A percentile compares a stretch with the other conserved stretches of the same genome.
Conservation (phyloP, 169 alveolate species). For the Amoebophrya sp. region DNA sequence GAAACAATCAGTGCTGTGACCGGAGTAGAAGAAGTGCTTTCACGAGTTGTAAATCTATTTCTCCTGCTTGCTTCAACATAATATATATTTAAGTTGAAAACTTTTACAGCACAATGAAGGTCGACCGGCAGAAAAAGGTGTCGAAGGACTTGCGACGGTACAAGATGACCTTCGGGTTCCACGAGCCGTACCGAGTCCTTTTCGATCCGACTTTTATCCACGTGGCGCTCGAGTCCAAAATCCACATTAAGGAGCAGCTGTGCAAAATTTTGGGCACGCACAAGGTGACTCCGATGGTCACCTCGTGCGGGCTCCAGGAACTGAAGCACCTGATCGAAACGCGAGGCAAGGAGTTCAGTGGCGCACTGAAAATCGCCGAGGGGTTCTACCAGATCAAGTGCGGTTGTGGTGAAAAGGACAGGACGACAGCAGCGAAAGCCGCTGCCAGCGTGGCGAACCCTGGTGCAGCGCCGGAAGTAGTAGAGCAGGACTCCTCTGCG, state of each 20-base stretch:
- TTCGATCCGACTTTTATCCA: conserved; percentile 50
- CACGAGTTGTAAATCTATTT: too few species aligned
- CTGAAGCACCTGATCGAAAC: neutral
- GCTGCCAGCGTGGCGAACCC: too few species aligned
- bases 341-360: neutral
- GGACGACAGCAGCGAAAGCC: neutral
- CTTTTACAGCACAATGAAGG: conserved; percentile 48
- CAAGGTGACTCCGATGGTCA: neutral
- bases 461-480: neutral
- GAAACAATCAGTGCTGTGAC: too few species aligned
- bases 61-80: too few species aligned
- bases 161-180: conserved; percentile 44
- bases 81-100: too few species aligned
- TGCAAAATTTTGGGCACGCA: conserved; percentile 39
- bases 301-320: neutral
- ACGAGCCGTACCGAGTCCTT: conserved; percentile 50
- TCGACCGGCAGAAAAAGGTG: conserved; percentile 41
- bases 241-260: conserved; percentile 51
- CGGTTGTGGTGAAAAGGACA: neutral
- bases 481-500: neutral
- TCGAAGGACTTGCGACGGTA: conserved; percentile 43
- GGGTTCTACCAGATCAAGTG: conserved; percentile 26
- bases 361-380: conserved; percentile 6
- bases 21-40: too few species aligned
- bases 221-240: conserved; percentile 47